Percentiles rank a stretch among this genome's conserved stretches.
phyloP scores from a whole-genome alignment of 345 rosid species.

The Viola odorata region DNA sequence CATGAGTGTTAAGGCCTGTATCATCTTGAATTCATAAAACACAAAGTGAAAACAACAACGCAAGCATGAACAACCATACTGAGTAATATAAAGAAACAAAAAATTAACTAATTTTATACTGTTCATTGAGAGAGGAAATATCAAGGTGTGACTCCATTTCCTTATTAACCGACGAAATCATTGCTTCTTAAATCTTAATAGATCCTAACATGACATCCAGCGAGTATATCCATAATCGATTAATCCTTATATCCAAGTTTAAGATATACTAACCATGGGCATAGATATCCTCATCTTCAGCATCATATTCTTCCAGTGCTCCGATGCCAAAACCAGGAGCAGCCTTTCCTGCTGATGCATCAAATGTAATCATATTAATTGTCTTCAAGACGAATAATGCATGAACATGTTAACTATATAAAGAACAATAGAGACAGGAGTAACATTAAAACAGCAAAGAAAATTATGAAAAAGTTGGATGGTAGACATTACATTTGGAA shows the following conservation, averaged over 20 bases:
- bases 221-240: background rate
- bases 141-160: too few relatives aligned
- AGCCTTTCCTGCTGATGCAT: conserved; percentile 76
- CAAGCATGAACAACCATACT: too few relatives aligned
- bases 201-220: background rate
- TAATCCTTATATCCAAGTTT: background rate
- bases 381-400: conserved; percentile 11
- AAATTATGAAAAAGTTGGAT: conserved; percentile 6
- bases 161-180: too few relatives aligned
- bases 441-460: conserved; percentile 1
- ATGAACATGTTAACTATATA: conserved; percentile 13
- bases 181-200: background rate
- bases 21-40: background rate
- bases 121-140: too few relatives aligned
- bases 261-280: conserved; percentile 43
- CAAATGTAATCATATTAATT: conserved; percentile 33
- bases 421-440: conserved; percentile 10
- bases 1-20: too few relatives aligned
- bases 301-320: conserved; percentile 93
- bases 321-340: conserved; percentile 99
- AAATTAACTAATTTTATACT: too few relatives aligned
- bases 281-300: conserved; percentile 95
- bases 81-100: too few relatives aligned
- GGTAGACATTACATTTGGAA: conserved; percentile 59
- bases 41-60: background rate